Percentiles rank a stretch among this genome's conserved stretches.
Conservation (phyloP, 306 rosid genomes). For the Arachis stenosperma region DNA sequence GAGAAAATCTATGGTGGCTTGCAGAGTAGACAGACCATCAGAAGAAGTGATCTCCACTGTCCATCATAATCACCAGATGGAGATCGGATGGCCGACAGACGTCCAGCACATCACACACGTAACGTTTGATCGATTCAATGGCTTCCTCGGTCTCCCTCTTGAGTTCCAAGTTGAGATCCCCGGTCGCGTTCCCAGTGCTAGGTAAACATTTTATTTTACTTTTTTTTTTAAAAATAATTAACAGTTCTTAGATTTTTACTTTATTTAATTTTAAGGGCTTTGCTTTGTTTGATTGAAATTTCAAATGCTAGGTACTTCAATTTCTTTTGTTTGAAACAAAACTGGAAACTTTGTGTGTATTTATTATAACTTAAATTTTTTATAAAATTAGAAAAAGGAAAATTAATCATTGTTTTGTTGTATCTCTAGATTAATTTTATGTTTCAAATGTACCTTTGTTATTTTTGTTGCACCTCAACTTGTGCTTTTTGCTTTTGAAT, state of each 20-base stretch:
- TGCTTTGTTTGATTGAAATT: slow-evolving; percentile 33
- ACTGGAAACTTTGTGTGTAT: neutral
- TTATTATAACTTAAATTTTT: no score
- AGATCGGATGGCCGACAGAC: slow-evolving; percentile 93
- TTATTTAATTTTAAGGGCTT: no score
- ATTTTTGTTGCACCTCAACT: no score
- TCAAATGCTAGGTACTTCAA: neutral
- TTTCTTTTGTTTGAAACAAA: no score
- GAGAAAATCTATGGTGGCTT: slow-evolving; percentile 90
- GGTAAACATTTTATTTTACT: slow-evolving; percentile 44
- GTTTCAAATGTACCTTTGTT: no score
- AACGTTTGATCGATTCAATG: slow-evolving; percentile 91
- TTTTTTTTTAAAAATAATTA: neutral
- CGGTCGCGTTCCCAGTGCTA: slow-evolving; percentile 92
- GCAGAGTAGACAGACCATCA: slow-evolving; percentile 59
- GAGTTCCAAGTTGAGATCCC: slow-evolving; percentile 89
- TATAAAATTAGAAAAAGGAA: no score
- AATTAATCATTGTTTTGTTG: no score
- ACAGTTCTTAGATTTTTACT: neutral
- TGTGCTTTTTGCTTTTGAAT: neutral
- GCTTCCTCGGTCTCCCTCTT: slow-evolving; percentile 86
- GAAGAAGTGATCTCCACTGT: slow-evolving; percentile 77
- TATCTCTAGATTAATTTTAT: no score
- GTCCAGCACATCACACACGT: slow-evolving; percentile 86
- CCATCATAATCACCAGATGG: slow-evolving; percentile 50